Base-by-base conservation (phyloP, 78 protist genomes). In the Bigelowiella natans region DNA sequence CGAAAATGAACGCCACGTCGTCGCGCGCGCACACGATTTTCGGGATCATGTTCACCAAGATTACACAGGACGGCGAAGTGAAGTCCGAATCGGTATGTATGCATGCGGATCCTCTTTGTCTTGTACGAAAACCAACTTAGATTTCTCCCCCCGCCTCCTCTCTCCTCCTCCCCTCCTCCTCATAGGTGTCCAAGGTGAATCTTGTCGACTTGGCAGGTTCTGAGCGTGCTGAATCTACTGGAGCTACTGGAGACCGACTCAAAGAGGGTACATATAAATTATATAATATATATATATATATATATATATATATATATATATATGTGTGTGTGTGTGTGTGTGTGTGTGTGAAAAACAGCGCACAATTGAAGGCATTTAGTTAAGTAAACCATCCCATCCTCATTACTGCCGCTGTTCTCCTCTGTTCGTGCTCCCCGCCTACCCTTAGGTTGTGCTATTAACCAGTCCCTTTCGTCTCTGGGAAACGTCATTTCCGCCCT, bases 171-270 rank as follows among this genome's bases (percentile, higher is more conserved):
- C 36, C 36, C 31, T 36, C 86, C 86, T 83, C 86, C 36, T 2
- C 86, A 2, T 36, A 7, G 86, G 1, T 86, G 88, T 39, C 1
- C 3, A 87, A 87, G 2, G 96, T 96, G 31, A 2, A 82, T 31
- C 92, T 97, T 37, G 91, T 97, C 39, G 99, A 97, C 91, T 91
- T 97, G 0, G 99, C 99, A 1, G 97, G 97, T 39, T 92, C 95
- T 1, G 97, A 96, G 91, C 91, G 97, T 1, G 95, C 92, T 40
- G 82, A 86, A 7, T 83, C 89, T 51, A 93, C 97, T 0, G 95
- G 95, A 38, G 92, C 92, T 2, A 38, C 29, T 30, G 96, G 97
- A 3, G 90, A 91, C n/a, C 85, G 95, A 0, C 91, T 94, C 37
- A 89, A 91, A 83, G 96, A 93, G 83, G 93, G n/a, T n/a, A n/a